These are phyloP conservation scores for Colletotrichum aenigma DNA, from an alignment of 2,329 filamentous ascomycete species.

Conservation along the genomic window DNA sequence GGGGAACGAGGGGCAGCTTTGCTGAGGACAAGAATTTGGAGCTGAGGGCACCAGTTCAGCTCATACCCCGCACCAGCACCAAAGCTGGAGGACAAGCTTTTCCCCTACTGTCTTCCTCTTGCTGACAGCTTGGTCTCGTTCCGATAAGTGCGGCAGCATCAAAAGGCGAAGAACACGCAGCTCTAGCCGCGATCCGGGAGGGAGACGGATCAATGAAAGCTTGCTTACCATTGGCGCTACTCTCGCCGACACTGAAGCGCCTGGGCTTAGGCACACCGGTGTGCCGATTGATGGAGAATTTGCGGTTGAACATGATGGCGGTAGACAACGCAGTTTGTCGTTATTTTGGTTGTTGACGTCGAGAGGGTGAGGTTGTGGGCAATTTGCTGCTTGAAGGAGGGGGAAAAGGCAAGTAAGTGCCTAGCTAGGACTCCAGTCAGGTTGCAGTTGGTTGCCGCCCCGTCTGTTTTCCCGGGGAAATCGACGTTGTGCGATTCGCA, in stretches of 20 bases:
- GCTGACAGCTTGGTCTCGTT: neutral
- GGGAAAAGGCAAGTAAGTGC: neutral
- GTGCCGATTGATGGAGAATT: slow-evolving; percentile 71
- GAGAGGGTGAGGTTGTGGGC: neutral
- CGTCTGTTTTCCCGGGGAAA: neutral
- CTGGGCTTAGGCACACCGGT: slow-evolving; percentile 65
- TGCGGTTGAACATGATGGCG: slow-evolving; percentile 56
- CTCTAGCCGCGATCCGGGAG: neutral
- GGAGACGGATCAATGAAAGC: neutral
- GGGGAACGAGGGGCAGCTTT: slow-evolving; percentile 20
- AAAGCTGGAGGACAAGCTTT: slow-evolving; percentile 6
- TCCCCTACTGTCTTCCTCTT: neutral
- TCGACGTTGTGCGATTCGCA: neutral
- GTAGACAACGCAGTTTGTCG: neutral
- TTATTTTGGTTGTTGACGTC: neutral
- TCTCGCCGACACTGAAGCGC: slow-evolving; percentile 64
- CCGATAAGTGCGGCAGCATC: neutral
- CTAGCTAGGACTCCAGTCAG: neutral
- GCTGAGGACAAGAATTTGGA: neutral
- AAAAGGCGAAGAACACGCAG: neutral
- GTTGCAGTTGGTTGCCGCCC: neutral
- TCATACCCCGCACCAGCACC: slow-evolving; percentile 16
- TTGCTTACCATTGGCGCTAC: slow-evolving; percentile 26
- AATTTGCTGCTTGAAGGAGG: neutral
- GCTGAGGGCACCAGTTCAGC: slow-evolving; percentile 8